Evolutionary conservation across 306 rosid species (phyloP).

Genomic region (Comarum palustre): DNA sequence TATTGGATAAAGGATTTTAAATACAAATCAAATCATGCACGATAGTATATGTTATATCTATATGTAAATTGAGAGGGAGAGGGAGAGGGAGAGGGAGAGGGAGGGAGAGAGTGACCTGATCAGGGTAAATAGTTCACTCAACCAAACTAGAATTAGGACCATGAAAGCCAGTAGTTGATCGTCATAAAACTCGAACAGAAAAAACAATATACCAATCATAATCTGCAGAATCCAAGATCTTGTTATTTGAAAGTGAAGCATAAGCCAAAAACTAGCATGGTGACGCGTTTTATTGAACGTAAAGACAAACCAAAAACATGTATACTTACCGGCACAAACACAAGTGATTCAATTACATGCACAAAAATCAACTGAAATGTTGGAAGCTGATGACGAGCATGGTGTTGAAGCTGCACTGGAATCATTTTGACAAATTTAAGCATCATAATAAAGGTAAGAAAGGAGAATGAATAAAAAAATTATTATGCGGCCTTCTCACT

Average conservation of each 20-base stretch:
- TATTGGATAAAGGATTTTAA: background rate
- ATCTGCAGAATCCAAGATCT: constrained; percentile 59
- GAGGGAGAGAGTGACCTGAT: constrained; percentile 62
- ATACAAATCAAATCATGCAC: background rate
- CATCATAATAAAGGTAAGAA: constrained; percentile 17
- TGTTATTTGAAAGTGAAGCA: constrained; percentile 4
- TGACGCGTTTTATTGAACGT: background rate
- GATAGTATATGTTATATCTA: too few species aligned
- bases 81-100: background rate
- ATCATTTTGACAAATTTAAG: constrained; percentile 33
- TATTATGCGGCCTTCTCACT: constrained; percentile 23
- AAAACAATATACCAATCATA: constrained; percentile 95
- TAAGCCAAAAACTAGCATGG: background rate
- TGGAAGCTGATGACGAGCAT: constrained; percentile 95
- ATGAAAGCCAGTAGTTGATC: constrained; percentile 94
- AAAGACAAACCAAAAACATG: constrained; percentile 4
- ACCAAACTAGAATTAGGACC: constrained; percentile 96
- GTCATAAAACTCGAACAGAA: constrained; percentile 91
- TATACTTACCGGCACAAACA: constrained; percentile 88
- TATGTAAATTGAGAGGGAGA: too few species aligned
- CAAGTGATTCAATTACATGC: constrained; percentile 95
- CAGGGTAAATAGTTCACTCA: constrained; percentile 90
- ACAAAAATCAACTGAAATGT: constrained; percentile 95
- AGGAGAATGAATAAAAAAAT: constrained; percentile 24
- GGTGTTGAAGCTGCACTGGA: constrained; percentile 99